These are phyloP conservation scores for Magnusiomyces sp. DNA, from an alignment of 1,139 yeast species.

Conservation along the genomic window DNA sequence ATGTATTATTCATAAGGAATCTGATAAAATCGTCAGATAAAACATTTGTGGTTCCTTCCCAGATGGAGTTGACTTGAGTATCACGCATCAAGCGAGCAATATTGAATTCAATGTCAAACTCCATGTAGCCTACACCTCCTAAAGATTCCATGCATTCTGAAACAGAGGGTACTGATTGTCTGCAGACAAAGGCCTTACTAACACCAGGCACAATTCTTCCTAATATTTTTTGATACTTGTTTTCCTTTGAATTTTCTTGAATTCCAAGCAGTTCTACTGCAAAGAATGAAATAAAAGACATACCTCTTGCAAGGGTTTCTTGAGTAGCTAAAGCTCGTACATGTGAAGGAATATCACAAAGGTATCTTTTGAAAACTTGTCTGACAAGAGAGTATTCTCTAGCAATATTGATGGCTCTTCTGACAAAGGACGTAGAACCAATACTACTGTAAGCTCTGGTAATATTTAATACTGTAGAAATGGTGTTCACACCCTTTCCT, in stretches of 20 bases:
- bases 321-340: slow-evolving; percentile 23
- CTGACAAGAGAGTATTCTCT: slow-evolving; percentile 25
- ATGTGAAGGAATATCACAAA: slow-evolving; percentile 23
- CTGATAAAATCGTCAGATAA: slow-evolving; percentile 26
- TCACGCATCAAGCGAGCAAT: slow-evolving; percentile 27
- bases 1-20: slow-evolving; percentile 16
- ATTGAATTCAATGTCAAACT: slow-evolving; percentile 26
- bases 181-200: slow-evolving; percentile 25
- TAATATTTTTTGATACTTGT: slow-evolving; percentile 17
- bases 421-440: slow-evolving; percentile 22
- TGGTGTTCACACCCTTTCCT: slow-evolving; percentile 27
- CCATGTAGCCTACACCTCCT: slow-evolving; percentile 30
- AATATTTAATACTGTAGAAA: slow-evolving; percentile 27
- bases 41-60: slow-evolving; percentile 33
- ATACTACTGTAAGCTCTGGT: slow-evolving; percentile 26
- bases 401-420: slow-evolving; percentile 28
- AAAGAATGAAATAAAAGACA: slow-evolving; percentile 21
- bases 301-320: slow-evolving; percentile 22
- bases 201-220: slow-evolving; percentile 26
- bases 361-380: slow-evolving; percentile 23
- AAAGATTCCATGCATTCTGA: slow-evolving; percentile 31
- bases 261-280: slow-evolving; percentile 26
- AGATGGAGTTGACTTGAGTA: slow-evolving; percentile 28
- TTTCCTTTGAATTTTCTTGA: slow-evolving; percentile 18
- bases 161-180: slow-evolving; percentile 23